Percentiles rank a stretch among this genome's conserved stretches.
Evolutionary conservation across 306 rosid genomes (phyloP).

Genomic region (Sophora flavescens): DNA sequence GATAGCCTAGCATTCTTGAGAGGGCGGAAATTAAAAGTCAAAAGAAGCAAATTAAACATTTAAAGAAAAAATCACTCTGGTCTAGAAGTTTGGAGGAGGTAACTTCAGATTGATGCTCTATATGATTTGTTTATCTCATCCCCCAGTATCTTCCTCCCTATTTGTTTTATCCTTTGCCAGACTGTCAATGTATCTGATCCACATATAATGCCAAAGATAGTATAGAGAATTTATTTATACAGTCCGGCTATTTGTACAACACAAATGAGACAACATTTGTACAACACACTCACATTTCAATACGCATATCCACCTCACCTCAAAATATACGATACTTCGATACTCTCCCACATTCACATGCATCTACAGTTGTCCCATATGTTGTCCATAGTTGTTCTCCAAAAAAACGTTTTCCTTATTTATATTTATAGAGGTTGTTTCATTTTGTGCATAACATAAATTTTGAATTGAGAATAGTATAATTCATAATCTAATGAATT

Average conservation of each 20-base stretch:
- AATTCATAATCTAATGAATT: constrained; percentile 48
- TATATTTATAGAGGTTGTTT: constrained; percentile 19
- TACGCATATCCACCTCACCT: too few species aligned
- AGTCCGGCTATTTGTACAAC: too few species aligned
- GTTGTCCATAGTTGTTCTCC: too few species aligned
- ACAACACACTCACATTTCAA: too few species aligned
- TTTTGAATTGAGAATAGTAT: not conserved
- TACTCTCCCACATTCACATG: too few species aligned
- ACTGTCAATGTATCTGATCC: constrained; percentile 9
- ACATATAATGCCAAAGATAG: constrained; percentile 6
- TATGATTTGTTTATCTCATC: constrained; percentile 43
- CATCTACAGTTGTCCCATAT: too few species aligned
- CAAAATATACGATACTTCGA: too few species aligned
- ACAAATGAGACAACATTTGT: too few species aligned
- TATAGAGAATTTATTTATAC: not conserved
- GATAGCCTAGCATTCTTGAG: constrained; percentile 64
- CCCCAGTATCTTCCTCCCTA: constrained; percentile 12
- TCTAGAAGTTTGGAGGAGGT: constrained; percentile 90
- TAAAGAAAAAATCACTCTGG: constrained; percentile 91
- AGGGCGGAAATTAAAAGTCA: constrained; percentile 74
- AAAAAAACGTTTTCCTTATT: too few species aligned
- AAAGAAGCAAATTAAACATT: constrained; percentile 68
- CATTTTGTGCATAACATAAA: constrained; percentile 26
- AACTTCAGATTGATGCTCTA: constrained; percentile 42
- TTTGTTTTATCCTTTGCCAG: constrained; percentile 4